Evolutionary conservation across 2,329 filamentous ascomycete genomes (phyloP).

Genomic region (Aspergillus pseudotamarii): DNA sequence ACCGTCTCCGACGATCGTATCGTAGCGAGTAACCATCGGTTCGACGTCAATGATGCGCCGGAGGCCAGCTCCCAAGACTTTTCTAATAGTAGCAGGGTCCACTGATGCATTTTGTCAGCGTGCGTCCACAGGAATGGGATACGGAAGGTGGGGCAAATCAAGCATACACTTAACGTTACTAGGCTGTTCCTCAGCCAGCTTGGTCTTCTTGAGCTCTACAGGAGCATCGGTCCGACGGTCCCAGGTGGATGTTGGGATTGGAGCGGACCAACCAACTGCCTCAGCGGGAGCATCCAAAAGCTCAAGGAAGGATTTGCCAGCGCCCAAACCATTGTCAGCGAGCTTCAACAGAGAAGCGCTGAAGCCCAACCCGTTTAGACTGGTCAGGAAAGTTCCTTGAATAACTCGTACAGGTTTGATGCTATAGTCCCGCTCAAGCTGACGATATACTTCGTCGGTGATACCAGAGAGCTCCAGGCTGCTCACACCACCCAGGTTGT

Average conservation of each 20-base stretch:
- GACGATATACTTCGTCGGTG: slow-evolving; percentile 65
- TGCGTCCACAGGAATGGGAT: neutral
- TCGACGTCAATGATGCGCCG: slow-evolving; percentile 65
- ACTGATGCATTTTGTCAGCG: slow-evolving; percentile 38
- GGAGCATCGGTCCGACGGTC: slow-evolving; percentile 46
- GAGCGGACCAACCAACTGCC: slow-evolving; percentile 67
- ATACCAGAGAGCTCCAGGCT: slow-evolving; percentile 69
- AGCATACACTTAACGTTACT: slow-evolving; percentile 56
- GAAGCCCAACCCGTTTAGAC: slow-evolving; percentile 71
- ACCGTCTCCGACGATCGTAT: slow-evolving; percentile 85
- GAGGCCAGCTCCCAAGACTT: slow-evolving; percentile 58
- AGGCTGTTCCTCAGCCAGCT: slow-evolving; percentile 50
- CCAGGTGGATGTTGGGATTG: slow-evolving; percentile 63
- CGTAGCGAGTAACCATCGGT: slow-evolving; percentile 66
- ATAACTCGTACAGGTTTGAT: slow-evolving; percentile 65
- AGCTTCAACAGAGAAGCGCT: slow-evolving; percentile 68
- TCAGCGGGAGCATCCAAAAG: slow-evolving; percentile 69
- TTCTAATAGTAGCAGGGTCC: slow-evolving; percentile 54
- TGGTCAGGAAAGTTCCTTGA: slow-evolving; percentile 71
- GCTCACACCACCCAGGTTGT: slow-evolving; percentile 71
- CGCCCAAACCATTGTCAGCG: slow-evolving; percentile 59
- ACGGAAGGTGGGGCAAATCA: neutral
- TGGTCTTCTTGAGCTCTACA: slow-evolving; percentile 45
- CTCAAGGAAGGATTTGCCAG: slow-evolving; percentile 61
- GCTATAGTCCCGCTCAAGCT: slow-evolving; percentile 60